phyloP scores from a whole-genome alignment of 1,284 basidiomycete genomes.

The Peniophora sp. region DNA sequence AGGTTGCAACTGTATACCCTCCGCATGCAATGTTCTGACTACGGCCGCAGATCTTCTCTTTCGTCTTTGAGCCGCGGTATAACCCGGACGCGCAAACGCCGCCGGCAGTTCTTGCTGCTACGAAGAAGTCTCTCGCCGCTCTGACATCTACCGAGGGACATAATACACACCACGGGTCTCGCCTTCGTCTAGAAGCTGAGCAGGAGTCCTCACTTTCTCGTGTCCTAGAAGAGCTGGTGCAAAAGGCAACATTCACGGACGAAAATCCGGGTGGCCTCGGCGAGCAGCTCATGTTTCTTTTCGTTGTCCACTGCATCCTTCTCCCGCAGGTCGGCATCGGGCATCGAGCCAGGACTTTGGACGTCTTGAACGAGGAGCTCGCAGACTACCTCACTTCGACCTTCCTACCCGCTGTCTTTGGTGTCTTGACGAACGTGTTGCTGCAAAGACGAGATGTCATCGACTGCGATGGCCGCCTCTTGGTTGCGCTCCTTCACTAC shows the following conservation, averaged over 20 bases:
- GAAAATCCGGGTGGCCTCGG: background rate
- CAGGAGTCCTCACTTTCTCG: background rate
- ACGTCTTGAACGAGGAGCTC: conserved; percentile 22
- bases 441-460: conserved; percentile 17
- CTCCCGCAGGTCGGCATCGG: conserved; percentile 33
- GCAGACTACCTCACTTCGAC: conserved; percentile 17
- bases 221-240: background rate
- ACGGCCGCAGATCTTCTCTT: conserved; percentile 32
- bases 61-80: conserved; percentile 34
- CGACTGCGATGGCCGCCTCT: conserved; percentile 48
- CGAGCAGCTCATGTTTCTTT: conserved; percentile 22
- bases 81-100: conserved; percentile 13
- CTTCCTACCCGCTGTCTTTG: conserved; percentile 34
- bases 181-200: background rate
- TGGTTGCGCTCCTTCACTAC: conserved; percentile 31
- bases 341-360: conserved; percentile 31
- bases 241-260: background rate
- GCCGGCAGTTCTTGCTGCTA: conserved; percentile 14
- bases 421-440: conserved; percentile 19
- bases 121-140: conserved; percentile 3
- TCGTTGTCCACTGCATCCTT: conserved; percentile 33
- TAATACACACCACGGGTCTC: background rate
- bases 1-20: conserved; percentile 5
- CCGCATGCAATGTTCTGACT: too few species aligned
- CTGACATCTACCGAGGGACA: conserved; percentile 6